Evolutionary conservation across 2,329 filamentous ascomycete genomes (phyloP).

Genomic region (Botrytis medusae): DNA sequence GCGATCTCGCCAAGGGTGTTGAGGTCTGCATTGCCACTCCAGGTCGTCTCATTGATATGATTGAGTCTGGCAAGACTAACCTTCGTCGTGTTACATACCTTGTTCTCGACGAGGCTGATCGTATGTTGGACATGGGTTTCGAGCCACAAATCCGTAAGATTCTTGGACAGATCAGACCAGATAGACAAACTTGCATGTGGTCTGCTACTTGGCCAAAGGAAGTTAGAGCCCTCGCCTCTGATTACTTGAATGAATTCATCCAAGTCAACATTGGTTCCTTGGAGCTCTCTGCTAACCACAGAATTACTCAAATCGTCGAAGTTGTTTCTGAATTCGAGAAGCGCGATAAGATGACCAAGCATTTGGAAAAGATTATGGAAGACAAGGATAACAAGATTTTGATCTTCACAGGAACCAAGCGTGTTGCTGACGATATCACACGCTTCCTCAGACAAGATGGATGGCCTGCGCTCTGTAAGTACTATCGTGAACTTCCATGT

Average conservation of each 20-base stretch:
- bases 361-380: constrained; percentile 97
- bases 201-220: constrained; percentile 99
- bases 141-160: constrained; percentile 99
- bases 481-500: constrained; percentile 44
- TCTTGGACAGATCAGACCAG: constrained; percentile 93
- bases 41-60: constrained; percentile 96
- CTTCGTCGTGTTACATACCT: constrained; percentile 96
- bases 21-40: constrained; percentile 99
- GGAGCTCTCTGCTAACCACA: constrained; percentile 94
- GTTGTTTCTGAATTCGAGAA: constrained; percentile 96
- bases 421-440: constrained; percentile 96
- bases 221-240: constrained; percentile 84
- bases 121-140: constrained; percentile 99
- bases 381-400: constrained; percentile 93
- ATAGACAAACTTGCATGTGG: constrained; percentile 99
- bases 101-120: constrained; percentile 97
- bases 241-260: constrained; percentile 94
- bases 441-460: constrained; percentile 96
- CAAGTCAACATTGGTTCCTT: constrained; percentile 98
- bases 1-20: constrained; percentile 89
- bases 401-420: constrained; percentile 91
- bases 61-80: constrained; percentile 97
- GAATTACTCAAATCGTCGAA: constrained; percentile 97
- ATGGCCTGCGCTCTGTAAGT: constrained; percentile 93
- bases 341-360: constrained; percentile 95